Base-by-base conservation (phyloP, 2,329 filamentous ascomycete species). In the Epichloe gansuensis region DNA sequence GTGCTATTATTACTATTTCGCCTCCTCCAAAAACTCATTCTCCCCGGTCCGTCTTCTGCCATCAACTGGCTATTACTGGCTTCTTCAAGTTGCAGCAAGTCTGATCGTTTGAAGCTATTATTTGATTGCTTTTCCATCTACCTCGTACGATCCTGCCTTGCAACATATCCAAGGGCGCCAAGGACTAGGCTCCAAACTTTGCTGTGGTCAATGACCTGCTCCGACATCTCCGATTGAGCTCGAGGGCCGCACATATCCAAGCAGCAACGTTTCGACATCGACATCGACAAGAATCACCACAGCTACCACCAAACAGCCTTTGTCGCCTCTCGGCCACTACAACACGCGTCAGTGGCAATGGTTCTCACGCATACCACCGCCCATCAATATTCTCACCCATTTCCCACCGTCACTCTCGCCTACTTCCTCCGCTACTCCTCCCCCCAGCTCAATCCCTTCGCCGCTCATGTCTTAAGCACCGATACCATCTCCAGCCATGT, bases 381-480 rank as follows among this genome's bases (percentile, higher is more conserved):
- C 69, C 84, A 87, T 66, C 80, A 77, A 62, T 89, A 90, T 75
- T 77, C 82, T 58, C 88, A 91, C 69, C 84, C 85, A 47, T 91
- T 91, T 72, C 82, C 86, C 56, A 87, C 87, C 66, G 87, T 93
- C 56, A 89, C 87, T 47, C 83, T 93, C 67, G 87, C 87, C 71
- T 93, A 89, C 76, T 93, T 91, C 71, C 83, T 93, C 48, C 86
- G 87, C 58, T 93, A 93, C 70, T 89, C 86, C 54, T 80, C 77
- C 76, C 76, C 77, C 34, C 73, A 79, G 58, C 71, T 79, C 58
- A 93, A 91, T 63, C 87, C 87, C 6, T 90, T 91, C 71, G 84
- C 83, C 58, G 82, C 79, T 57, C 87, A 93, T 71, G 87, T 93
- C 50, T 74, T 89, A 60, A 88, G 85, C 63, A 89, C 86, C 67